phyloP scores from a whole-genome alignment of 805 yeast species.

The Candida boleticola region DNA sequence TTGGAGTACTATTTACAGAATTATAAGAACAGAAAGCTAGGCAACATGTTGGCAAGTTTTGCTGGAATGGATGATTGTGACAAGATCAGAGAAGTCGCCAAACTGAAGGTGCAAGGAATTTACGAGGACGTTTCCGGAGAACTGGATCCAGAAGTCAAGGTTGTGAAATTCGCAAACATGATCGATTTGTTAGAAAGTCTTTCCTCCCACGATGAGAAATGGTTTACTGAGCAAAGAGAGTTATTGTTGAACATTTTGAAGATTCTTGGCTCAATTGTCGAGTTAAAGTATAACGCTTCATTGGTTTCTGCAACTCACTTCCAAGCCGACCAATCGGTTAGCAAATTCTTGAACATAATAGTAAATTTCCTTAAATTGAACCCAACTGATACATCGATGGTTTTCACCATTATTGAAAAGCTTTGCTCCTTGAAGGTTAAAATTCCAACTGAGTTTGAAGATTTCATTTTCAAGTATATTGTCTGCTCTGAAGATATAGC shows the following conservation, averaged over 20 bases:
- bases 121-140: conserved; percentile 49
- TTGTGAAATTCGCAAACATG: conserved; percentile 68
- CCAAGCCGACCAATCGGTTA: conserved; percentile 68
- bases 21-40: conserved; percentile 61
- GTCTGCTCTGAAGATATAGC: conserved; percentile 49
- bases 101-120: conserved; percentile 50
- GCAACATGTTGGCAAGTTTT: conserved; percentile 65
- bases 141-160: conserved; percentile 49
- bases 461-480: conserved; percentile 55
- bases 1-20: conserved; percentile 66
- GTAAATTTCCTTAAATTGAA: conserved; percentile 26
- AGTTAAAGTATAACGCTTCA: conserved; percentile 39
- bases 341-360: conserved; percentile 50
- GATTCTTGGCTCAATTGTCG: conserved; percentile 42
- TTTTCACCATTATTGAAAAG: conserved; percentile 30
- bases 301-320: conserved; percentile 62
- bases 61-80: conserved; percentile 53
- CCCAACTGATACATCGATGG: conserved; percentile 22
- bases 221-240: conserved; percentile 56
- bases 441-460: conserved; percentile 48
- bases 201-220: conserved; percentile 42
- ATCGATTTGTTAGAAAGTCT: conserved; percentile 63
- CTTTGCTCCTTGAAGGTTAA: conserved; percentile 46
- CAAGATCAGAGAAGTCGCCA: conserved; percentile 56
- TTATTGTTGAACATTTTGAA: conserved; percentile 42